phyloP scores from a whole-genome alignment of 768 basidiomycete species.

The Mycena vulgaris region DNA sequence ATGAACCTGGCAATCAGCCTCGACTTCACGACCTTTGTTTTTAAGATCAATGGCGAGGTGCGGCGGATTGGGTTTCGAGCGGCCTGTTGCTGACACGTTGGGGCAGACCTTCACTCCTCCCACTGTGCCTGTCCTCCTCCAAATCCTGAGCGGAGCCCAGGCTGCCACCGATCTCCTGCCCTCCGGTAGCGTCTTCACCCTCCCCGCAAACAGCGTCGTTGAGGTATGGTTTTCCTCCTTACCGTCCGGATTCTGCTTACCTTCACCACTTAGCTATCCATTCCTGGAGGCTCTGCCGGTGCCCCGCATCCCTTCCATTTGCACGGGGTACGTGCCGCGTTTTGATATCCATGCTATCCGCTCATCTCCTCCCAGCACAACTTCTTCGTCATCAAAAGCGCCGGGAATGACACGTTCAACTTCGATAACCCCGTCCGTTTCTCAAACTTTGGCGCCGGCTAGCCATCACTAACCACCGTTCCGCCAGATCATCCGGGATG shows the following conservation, averaged over 20 bases:
- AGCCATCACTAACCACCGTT: too few species aligned
- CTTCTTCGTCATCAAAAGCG: too few species aligned
- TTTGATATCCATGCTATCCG: conserved; percentile 58
- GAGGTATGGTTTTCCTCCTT: too few species aligned
- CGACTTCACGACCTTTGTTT: conserved; percentile 19
- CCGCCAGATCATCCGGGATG: conserved; percentile 57
- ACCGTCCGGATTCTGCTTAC: too few species aligned
- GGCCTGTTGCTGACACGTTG: too few species aligned
- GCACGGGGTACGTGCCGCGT: conserved; percentile 50
- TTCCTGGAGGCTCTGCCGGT: conserved; percentile 54
- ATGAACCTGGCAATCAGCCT: conserved; percentile 27
- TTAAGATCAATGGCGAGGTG: conserved; percentile 26
- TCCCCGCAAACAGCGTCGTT: conserved; percentile 62
- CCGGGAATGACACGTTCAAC: too few species aligned
- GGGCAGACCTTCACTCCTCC: too few species aligned
- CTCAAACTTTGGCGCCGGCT: too few species aligned
- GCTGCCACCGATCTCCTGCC: conserved; percentile 57
- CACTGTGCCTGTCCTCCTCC: too few species aligned
- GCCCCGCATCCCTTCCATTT: conserved; percentile 54
- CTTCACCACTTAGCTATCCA: too few species aligned
- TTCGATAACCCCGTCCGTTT: too few species aligned
- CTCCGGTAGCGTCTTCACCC: conserved; percentile 56
- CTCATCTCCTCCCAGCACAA: too few species aligned
- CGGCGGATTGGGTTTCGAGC: not conserved
- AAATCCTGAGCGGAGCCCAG: conserved; percentile 60